A percentile compares a stretch with the other conserved stretches of the same genome.
Conservation (phyloP, 2,329 filamentous ascomycete species). For the Samsoniella hepiali region DNA sequence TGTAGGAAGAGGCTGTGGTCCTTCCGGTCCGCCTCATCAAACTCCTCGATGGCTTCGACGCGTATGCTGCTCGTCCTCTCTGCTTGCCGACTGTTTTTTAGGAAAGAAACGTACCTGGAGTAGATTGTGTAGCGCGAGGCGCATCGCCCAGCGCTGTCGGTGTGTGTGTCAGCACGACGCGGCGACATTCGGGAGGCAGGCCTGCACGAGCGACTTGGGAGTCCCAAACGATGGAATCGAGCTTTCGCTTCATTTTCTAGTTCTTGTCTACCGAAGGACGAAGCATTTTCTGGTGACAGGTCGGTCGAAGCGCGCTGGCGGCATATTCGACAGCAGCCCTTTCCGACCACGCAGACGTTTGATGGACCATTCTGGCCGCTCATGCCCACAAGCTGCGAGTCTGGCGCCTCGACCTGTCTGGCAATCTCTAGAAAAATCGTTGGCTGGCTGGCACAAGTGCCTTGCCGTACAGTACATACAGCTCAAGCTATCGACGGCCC, state of each 20-base stretch:
- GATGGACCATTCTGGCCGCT: not conserved
- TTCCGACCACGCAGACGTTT: not conserved
- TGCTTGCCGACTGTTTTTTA: no score
- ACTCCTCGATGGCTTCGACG: not conserved
- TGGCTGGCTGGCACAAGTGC: not conserved
- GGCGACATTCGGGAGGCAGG: not conserved
- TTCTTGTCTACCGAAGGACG: not conserved
- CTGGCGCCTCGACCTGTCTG: not conserved
- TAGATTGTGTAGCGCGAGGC: no score
- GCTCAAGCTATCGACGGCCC: not conserved
- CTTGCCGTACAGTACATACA: not conserved
- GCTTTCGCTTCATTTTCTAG: not conserved
- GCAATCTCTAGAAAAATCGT: not conserved
- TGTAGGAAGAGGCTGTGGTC: not conserved
- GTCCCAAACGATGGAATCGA: not conserved
- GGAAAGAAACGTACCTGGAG: no score
- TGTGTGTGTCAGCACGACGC: not conserved
- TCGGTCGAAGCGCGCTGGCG: not conserved
- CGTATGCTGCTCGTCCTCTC: no score
- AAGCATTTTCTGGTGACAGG: not conserved
- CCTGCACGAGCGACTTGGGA: not conserved
- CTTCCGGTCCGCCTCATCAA: not conserved
- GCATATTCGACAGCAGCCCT: not conserved
- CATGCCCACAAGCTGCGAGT: not conserved
- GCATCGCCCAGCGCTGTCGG: not conserved